These are phyloP conservation scores for Bidens hawaiensis DNA, from an alignment of 140 eudicot genomes.

Conservation along the genomic window DNA sequence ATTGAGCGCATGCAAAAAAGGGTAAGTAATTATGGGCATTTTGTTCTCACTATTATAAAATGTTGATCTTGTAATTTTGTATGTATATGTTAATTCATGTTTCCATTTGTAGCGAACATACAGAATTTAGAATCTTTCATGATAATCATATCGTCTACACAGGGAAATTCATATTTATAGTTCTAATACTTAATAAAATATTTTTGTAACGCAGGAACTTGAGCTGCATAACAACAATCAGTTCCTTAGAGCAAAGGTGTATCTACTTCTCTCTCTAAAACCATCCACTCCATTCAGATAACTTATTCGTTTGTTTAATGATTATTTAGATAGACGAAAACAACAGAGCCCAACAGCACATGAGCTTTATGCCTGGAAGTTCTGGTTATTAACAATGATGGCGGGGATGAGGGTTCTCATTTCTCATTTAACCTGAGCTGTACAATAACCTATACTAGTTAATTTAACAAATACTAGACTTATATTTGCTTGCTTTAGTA, in stretches of 20 bases:
- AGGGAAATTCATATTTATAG: no score
- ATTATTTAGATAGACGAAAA: constrained; percentile 64
- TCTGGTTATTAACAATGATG: constrained; percentile 35
- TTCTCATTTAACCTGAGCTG: neutral
- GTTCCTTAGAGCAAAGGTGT: constrained; percentile 85
- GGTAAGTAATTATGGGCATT: constrained; percentile 33
- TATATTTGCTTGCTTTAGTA: constrained; percentile 12
- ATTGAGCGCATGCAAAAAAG: constrained; percentile 93
- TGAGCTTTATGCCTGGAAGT: constrained; percentile 88
- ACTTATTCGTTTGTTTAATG: neutral
- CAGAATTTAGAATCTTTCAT: neutral
- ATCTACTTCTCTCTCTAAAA: neutral
- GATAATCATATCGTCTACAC: no score
- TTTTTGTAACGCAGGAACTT: constrained; percentile 50
- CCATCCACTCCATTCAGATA: neutral
- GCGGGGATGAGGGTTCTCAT: neutral
- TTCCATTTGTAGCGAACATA: neutral
- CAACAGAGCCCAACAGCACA: constrained; percentile 83
- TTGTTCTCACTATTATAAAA: neutral
- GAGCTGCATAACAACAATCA: constrained; percentile 81
- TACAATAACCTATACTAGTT: constrained; percentile 22
- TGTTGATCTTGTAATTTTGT: no score
- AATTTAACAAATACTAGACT: constrained; percentile 17
- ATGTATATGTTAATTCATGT: no score
- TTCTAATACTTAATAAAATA: no score